Evolutionary conservation across 352 stramenopile genomes (phyloP), one percentile per base, ranked within the genome.

Genomic region (Globisporangium spinosum): DNA sequence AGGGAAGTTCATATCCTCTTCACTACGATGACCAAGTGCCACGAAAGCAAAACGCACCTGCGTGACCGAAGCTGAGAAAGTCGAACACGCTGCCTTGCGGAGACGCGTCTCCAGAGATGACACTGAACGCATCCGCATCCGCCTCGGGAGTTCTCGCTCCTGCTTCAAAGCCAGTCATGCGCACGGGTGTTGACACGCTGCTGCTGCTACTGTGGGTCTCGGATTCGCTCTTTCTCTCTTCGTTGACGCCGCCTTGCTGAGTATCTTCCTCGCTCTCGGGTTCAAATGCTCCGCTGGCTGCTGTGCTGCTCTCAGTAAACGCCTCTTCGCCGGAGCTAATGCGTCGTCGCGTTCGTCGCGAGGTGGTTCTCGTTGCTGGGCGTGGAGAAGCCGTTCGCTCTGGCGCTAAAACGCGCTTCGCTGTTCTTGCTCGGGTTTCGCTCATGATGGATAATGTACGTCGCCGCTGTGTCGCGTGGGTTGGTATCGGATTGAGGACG

Each of bases 21-120:
- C 13, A 55, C 15, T 12, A 35, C 20, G 20, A 22, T 13, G 17
- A 55, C 32, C 17, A 58, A 29, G 43, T 2, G 6, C 54, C 49
- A 56, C n/a, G 17, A 51, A 22, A 22, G 17, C 8, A 56, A 27
- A 17, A 58, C 68, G 49, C 49, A 83, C 76, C 78, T 67, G 59
- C 23, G 3, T 71, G 47, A 8, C 68, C 58, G 35, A 76, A 65
- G 51, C 27, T 75, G 53, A 91, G 75, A 47, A 90, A 89, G 45
- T 91, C 84, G 12, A 85, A 83, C 43, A 83, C 73, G 61, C 75
- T 83, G 49, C 79, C 80, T 22, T 75, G 71, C 0, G 70, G 71
- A 6, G 70, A 85, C 49, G 67, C 72, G 51, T 89, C 77, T 45
- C 71, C 77, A 9, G 80, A 89, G 54, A 89, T 79, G 40, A 89